Evolutionary conservation across 2,329 filamentous ascomycete species (phyloP), one percentile per base, ranked within the genome.

Genomic region (Penicillium sp.): DNA sequence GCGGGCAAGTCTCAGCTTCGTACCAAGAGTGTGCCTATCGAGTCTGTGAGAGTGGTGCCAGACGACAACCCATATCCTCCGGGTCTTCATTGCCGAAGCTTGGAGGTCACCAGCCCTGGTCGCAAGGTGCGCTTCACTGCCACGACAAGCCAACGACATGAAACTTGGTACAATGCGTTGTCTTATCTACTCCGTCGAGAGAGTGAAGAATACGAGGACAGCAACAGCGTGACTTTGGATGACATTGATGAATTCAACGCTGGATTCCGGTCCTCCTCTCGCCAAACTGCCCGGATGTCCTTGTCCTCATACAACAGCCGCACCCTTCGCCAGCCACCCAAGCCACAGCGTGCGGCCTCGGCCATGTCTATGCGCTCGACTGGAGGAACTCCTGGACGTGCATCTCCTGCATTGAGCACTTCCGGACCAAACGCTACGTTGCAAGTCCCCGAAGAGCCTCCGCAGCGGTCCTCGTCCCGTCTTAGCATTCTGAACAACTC

Each of bases 131-230:
- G 96, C 76, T 96, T 99, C 67, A 99, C 95, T 1, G 96, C 94
- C 63, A 88, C 91, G 2, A 99, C 95, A 3, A 90, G 92, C 39
- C 92, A 97, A 74, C 86, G 95, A 61, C 95, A 99, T 72, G 95
- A 99, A 79, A 98, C 93, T 0, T 99, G 95, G 95, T 96, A 95
- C 83, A 98, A 98, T 71, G 93, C 95, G 0, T 83, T 99, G 56
- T 96, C 92, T 1, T 99, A 99, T 74, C 84, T 99, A 14, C 84
- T 98, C 38, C 83, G 96, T 34, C 88, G 93, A 48, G 92, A 88
- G 28, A 83, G 86, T 35, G 81, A 77, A 28, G 76, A 83, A 15
- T 76, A 84, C 20, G 88, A 89, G 39, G 84, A 84, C 47, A 72
- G 71, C 6, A 85, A 87, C 65, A 82, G 84, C 4, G 84, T 90